Conservation (phyloP, 2,329 filamentous ascomycete genomes). For the Knoxdaviesia capensis region DNA sequence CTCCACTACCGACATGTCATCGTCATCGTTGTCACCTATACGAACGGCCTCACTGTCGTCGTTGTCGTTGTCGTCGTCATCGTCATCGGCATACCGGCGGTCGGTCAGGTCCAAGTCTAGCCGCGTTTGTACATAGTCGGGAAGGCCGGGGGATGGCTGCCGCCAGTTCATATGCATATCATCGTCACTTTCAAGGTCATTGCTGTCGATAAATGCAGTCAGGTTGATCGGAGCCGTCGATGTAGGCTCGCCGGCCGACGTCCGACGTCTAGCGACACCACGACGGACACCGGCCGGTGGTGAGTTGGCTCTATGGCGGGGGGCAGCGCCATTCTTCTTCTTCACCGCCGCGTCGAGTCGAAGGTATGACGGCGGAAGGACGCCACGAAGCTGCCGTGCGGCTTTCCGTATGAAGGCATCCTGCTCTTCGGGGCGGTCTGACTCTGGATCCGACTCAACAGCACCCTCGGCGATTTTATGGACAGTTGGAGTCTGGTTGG, state of each 20-base stretch:
- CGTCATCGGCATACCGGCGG: conserved; percentile 13
- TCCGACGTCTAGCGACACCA: conserved; percentile 1
- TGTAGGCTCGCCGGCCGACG: conserved; percentile 2
- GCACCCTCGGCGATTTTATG: conserved; percentile 1
- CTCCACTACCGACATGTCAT: conserved; percentile 22
- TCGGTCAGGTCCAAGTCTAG: not conserved
- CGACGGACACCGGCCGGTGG: not conserved
- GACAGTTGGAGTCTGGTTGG: not conserved
- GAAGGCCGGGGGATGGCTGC: conserved; percentile 5
- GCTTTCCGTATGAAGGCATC: conserved; percentile 12
- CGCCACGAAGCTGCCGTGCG: conserved; percentile 31
- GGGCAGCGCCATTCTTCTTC: conserved; percentile 7
- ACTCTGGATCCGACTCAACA: conserved; percentile 10
- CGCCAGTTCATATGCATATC: conserved; percentile 7
- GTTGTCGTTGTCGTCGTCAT: conserved; percentile 11
- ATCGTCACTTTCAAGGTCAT: conserved; percentile 7
- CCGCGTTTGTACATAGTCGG: conserved; percentile 2
- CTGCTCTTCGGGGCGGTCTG: conserved; percentile 17
- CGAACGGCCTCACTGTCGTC: not conserved
- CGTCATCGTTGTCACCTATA: conserved; percentile 8
- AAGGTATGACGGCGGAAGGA: conserved; percentile 48
- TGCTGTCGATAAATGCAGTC: conserved; percentile 2
- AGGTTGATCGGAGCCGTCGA: not conserved
- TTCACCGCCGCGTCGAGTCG: conserved; percentile 29
- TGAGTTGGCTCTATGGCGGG: not conserved